Conservation (phyloP, 805 yeast species). For the Blastobotrys mokoenaii region DNA sequence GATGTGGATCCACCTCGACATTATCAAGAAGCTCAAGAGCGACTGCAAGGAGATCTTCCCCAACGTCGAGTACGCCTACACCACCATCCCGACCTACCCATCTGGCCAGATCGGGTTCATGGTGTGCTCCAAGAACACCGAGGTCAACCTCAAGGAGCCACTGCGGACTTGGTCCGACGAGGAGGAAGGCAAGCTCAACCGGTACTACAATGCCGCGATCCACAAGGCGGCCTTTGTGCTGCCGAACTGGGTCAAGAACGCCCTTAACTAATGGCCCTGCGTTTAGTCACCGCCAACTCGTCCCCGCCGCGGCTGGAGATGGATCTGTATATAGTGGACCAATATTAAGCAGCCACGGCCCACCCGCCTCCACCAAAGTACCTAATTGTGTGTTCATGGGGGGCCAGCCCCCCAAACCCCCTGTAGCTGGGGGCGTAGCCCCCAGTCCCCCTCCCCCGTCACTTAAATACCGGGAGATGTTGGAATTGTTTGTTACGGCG, state of each 20-base stretch:
- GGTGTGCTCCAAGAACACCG: slow-evolving; percentile 78
- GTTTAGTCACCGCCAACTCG: too few relatives aligned
- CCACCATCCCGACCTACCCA: slow-evolving; percentile 94
- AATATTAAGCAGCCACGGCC: too few relatives aligned
- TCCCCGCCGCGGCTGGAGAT: too few relatives aligned
- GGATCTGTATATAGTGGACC: too few relatives aligned
- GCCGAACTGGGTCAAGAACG: slow-evolving; percentile 80
- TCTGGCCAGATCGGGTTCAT: slow-evolving; percentile 97
- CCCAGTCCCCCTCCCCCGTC: too few relatives aligned
- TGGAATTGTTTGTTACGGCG: too few relatives aligned
- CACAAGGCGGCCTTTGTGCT: slow-evolving; percentile 85
- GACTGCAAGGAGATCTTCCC: slow-evolving; percentile 85
- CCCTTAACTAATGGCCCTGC: slow-evolving; percentile 30
- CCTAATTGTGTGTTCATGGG: too few relatives aligned
- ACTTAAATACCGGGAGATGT: too few relatives aligned
- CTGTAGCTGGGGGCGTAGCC: too few relatives aligned
- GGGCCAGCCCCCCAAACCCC: too few relatives aligned
- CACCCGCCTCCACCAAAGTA: too few relatives aligned
- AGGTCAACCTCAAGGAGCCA: slow-evolving; percentile 60
- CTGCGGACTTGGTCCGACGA: slow-evolving; percentile 53
- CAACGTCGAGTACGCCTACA: slow-evolving; percentile 81
- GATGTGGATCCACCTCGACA: slow-evolving; percentile 84
- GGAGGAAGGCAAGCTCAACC: slow-evolving; percentile 56
- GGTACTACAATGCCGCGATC: slow-evolving; percentile 75
- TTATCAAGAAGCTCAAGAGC: slow-evolving; percentile 71